These are phyloP conservation scores for Thielaviopsis cerberus DNA, from an alignment of 2,329 filamentous ascomycete genomes.

Conservation along the genomic window DNA sequence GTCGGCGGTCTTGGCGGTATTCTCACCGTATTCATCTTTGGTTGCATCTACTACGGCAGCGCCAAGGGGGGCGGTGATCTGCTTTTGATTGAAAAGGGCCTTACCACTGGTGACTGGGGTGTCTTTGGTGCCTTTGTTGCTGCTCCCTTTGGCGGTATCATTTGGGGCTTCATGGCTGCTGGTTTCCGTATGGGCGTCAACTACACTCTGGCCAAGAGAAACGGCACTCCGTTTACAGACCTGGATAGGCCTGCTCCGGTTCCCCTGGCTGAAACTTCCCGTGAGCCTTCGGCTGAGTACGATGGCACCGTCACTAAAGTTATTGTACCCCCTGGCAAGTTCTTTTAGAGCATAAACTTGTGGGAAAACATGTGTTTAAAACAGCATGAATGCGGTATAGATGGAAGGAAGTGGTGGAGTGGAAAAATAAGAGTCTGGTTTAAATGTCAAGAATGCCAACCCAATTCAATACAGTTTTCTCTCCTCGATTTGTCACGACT, in stretches of 20 bases:
- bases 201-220: constrained; percentile 36
- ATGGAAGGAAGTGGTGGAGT: not conserved
- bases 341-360: constrained; percentile 25
- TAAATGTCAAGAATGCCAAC: not conserved
- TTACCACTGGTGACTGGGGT: constrained; percentile 64
- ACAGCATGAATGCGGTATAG: too few relatives aligned
- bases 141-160: constrained; percentile 54
- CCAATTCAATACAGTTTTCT: not conserved
- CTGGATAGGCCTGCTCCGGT: constrained; percentile 1
- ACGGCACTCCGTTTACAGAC: constrained; percentile 46
- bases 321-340: constrained; percentile 26
- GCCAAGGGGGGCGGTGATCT: constrained; percentile 44
- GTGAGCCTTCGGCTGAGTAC: constrained; percentile 12
- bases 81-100: constrained; percentile 51
- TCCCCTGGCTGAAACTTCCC: constrained; percentile 7
- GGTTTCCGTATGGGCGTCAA: constrained; percentile 39
- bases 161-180: constrained; percentile 51
- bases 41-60: constrained; percentile 57
- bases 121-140: constrained; percentile 70
- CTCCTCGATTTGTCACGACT: not conserved
- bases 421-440: not conserved
- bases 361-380: too few relatives aligned
- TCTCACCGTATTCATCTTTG: constrained; percentile 64
- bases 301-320: constrained; percentile 17
- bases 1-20: constrained; percentile 61